Base-by-base conservation (phyloP, 2,329 filamentous ascomycete species). In the Ascochyta clinopodiicola region DNA sequence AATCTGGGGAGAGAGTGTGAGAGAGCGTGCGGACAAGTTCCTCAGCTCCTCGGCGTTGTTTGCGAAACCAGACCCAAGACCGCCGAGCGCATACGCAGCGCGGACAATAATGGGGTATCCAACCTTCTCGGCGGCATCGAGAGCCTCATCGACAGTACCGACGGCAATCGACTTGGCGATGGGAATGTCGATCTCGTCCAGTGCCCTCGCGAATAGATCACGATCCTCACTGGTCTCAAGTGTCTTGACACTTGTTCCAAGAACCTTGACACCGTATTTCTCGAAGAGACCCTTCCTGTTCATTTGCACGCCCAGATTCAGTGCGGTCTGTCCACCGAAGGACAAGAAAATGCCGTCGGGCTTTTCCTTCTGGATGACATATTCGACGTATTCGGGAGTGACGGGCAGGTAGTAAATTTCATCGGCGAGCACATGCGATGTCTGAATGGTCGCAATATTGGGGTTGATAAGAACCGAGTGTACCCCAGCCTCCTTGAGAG, bases 351-450 rank as follows among this genome's bases (percentile, higher is more conserved):
- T 96, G 70, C 94, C 95, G 81, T 99, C 95, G 37, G 95, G 95
- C 75, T 88, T 87, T 80, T 98, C 95, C 72, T 90, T 89, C 82
- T 98, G 92, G 75, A 99, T 98, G 60, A 99, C 94, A 78, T 98
- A 94, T 71, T 90, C 90, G 74, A 97, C 93, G 80, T 98, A 99
- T 84, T 98, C 94, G 62, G 94, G 90, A 17, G 95, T 99, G 70
- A 99, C 93, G 52, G 95, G 95, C 34, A 98, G 88, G 79, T 97
- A 98, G 84, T 98, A 98, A 72, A 98, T 90, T 81, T 98, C 93
- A 75, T 98, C 94, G 72, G 92, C 92, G 74, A 98, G 89, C 71
- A 89, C 88, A 83, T 98, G 94, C 77, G 96, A 92, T 68, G 94
- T 98, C 81, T 98, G 94, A 73, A 98, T 98, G 55, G 95, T 98